Evolutionary conservation across 2,329 filamentous ascomycete genomes (phyloP), one percentile per base, ranked within the genome.

Genomic region (Sarocladiaceae sp.): DNA sequence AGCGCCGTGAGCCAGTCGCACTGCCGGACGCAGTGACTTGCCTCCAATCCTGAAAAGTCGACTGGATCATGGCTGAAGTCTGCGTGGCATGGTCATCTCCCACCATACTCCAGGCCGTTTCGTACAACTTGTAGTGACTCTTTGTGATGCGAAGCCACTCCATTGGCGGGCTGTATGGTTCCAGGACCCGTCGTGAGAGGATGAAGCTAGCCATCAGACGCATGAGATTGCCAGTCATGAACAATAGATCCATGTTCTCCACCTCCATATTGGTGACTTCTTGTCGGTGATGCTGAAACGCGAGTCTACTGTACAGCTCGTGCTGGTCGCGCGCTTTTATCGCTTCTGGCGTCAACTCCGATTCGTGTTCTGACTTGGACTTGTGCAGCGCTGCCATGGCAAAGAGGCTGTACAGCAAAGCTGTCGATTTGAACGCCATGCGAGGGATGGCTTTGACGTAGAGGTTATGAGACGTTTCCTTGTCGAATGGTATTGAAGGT

Each of bases 371-470:
- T 26, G 18, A 23, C 18, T 20, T 52, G 17, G 50, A 17, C 29
- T 52, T 37, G 20, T 52, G 50, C 2, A 52, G 50, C 18, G 26
- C 28, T 25, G 50, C 13, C 15, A 52, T 29, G 20, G 50, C 13
- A 25, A 42, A 52, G 4, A 52, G 15, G 36, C 35, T 52, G 36
- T 52, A 52, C 15, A 52, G 37, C 4, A 52, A 17, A 3, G 31
- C 50, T 17, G 42, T 23, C 31, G 50, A 52, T 23, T 29, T 52
- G 35, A 52, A 26, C 13, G 50, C 50, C 25, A 52, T 26, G 13
- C 37, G 35, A n/a, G 50, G 50, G 5, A 52, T 52, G 17, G 50
- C 50, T 29, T 52, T 52, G 20, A 52, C 50, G 28, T 42, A 52
- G 18, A 52, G 33, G 10, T 52, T 17, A n/a, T 31, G 29, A 4